Percentiles rank a stretch among this genome's conserved stretches.
Conservation (phyloP, 495 filamentous ascomycete species). For the Penicillium diatomitis region DNA sequence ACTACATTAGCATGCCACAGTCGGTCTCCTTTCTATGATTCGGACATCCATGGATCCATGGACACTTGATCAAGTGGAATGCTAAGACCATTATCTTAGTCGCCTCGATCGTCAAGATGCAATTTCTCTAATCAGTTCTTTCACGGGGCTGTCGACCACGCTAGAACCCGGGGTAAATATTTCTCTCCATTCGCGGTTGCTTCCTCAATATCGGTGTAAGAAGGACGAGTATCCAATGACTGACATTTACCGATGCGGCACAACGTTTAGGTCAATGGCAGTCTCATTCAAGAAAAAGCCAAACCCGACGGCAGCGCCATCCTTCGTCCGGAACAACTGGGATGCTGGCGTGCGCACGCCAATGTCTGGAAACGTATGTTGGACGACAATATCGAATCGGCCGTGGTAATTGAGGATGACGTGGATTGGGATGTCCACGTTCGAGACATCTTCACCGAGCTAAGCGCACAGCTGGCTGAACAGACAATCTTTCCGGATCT, state of each 20-base stretch:
- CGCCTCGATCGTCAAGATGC: background rate
- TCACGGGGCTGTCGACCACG: background rate
- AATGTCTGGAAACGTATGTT: slow-evolving; percentile 2
- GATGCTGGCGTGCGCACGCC: slow-evolving; percentile 2
- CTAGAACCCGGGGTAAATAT: background rate
- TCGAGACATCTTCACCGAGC: background rate
- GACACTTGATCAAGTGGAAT: too few species aligned
- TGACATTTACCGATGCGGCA: too few species aligned
- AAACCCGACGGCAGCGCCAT: background rate
- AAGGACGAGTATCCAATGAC: too few species aligned
- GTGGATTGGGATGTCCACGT: background rate
- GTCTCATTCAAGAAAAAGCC: background rate
- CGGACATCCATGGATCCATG: too few species aligned
- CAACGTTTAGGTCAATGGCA: background rate
- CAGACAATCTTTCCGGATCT: background rate
- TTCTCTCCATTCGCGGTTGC: too few species aligned
- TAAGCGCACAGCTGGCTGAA: background rate
- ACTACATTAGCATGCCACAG: background rate
- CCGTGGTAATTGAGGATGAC: background rate
- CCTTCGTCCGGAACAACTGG: background rate
- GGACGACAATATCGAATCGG: background rate
- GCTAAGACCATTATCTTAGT: too few species aligned
- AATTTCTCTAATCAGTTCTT: background rate
- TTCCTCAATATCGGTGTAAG: too few species aligned
- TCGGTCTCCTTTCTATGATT: too few species aligned